Percentiles rank a stretch among this genome's conserved stretches.
Conservation (phyloP, 331 rosid genomes). For the Rosa hybrid region DNA sequence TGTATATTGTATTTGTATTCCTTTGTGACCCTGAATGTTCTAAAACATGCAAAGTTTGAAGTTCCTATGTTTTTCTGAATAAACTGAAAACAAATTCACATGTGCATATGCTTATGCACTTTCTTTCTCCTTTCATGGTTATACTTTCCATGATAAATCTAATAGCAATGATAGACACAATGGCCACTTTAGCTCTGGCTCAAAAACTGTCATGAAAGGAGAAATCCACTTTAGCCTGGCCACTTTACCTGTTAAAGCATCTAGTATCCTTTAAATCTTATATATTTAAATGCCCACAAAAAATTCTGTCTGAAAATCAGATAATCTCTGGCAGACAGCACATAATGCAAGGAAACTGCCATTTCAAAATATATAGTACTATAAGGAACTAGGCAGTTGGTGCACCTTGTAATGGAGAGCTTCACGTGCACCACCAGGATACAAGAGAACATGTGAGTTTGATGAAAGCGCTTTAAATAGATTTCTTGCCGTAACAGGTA, state of each 20-base stretch:
- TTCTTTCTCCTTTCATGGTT: background rate
- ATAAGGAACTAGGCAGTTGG: conserved; percentile 18
- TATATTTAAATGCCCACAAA: too few relatives aligned
- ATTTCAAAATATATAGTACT: background rate
- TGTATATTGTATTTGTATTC: background rate
- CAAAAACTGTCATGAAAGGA: too few relatives aligned
- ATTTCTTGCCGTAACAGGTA: conserved; percentile 77
- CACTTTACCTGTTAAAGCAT: too few relatives aligned
- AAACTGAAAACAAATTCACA: background rate
- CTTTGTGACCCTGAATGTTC: background rate
- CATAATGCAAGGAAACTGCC: background rate
- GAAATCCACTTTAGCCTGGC: too few relatives aligned
- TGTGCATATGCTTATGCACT: background rate
- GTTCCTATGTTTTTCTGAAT: background rate
- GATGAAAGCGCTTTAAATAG: conserved; percentile 63
- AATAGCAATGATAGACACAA: too few relatives aligned
- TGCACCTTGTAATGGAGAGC: conserved; percentile 86
- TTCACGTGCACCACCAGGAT: conserved; percentile 97
- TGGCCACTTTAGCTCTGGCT: too few relatives aligned
- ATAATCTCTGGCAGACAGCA: background rate
- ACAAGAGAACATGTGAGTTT: conserved; percentile 79
- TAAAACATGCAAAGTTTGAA: background rate
- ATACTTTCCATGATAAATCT: too few relatives aligned
- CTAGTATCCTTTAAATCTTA: too few relatives aligned
- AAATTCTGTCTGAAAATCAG: background rate